Base-by-base conservation (phyloP, 768 basidiomycete genomes). In the Cyathus striatus region DNA sequence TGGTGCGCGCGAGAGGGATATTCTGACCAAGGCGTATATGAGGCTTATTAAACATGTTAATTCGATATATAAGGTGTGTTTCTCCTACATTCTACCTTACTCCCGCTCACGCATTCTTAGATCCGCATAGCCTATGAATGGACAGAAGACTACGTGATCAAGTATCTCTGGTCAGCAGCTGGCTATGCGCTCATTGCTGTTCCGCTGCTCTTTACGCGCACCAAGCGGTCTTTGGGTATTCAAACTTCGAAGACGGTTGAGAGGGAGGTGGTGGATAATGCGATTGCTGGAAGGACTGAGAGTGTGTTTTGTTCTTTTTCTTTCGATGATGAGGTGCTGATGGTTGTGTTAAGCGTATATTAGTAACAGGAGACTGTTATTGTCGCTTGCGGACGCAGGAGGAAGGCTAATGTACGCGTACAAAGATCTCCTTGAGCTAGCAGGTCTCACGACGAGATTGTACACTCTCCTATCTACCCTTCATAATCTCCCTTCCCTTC, bases 81-180 rank as follows among this genome's bases (percentile, higher is more conserved):
- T 22, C 12, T 20, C 21, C 9, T 21, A 27, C 36, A 2, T 21
- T 24, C 16, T 10, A 40, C 24, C 18, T 30, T 2, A 6, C 21
- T 25, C 4, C 30, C 30, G 13, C 16, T 32, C 16, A 12, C 30
- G 4, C 13, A 34, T 4, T 26, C 22, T 10, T 47, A 90, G 86
- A 89, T 91, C 41, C 83, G 91, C 13, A 90, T 94, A 37, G 86
- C 86, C 2, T 94, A 90, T 55, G 90, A 83, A 65, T 96, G 89
- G 93, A 96, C 90, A 0, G 94, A 96, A 57, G 94, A 96, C 66
- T 93, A 90, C 51, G 86, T 96, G 16, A 92, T 96, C 72, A 96
- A 96, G 61, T 97, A 96, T 59, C 66, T 90, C 6, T 96, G 92
- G 94, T 91, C 88, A 7, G 93, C 93, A 1, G 83, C 82, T 3